Base-by-base conservation (phyloP, 192 early-diverging fungal genomes). In the Podila horticola region DNA sequence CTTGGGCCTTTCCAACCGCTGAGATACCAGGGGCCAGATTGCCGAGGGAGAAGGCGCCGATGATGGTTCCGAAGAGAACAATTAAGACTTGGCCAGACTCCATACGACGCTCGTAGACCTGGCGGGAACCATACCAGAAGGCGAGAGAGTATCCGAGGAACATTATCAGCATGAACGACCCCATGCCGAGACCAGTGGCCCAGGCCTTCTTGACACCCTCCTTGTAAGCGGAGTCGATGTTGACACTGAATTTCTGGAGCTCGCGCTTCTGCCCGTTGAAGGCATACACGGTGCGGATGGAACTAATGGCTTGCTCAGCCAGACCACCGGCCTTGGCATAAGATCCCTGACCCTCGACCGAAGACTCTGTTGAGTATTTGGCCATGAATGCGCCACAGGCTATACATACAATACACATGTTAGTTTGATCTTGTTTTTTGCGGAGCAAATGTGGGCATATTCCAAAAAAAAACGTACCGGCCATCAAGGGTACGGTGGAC, bases 291-390 rank as follows among this genome's bases (percentile, higher is more conserved):
- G 96, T 99, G 38, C 95, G 90, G 55, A 98, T 94, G 24, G 91
- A 88, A n/a, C 91, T 85, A 41, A 99, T 82, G 0, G 92, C 94
- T 74, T 99, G 94, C 82, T 95, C 91, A 2, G 95, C 96, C 45
- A 99, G 86, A 10, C 90, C 89, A 45, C 95, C 95, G 2, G 96
- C 96, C 34, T 84, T 88, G 5, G 93, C 94, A 79, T 97, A 97
- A 8, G 92, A 87, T 72, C 88, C 86, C 75, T 92, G 89, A 6
- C 88, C 87, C 50, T 86, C 79, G 9, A 84, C 64, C 1, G 92
- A 72, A 28, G 67, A 84, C 13, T 61, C 60, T 5, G 85, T 83
- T 9, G 92, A 67, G 62, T 90, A 66, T 38, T 89, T 87, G 2
- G 86, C 84, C 85, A 93, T 88, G 38, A 92, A 51, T 29, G 84